Conservation (phyloP, 2,329 filamentous ascomycete species). For the Pseudopyricularia cyperi region DNA sequence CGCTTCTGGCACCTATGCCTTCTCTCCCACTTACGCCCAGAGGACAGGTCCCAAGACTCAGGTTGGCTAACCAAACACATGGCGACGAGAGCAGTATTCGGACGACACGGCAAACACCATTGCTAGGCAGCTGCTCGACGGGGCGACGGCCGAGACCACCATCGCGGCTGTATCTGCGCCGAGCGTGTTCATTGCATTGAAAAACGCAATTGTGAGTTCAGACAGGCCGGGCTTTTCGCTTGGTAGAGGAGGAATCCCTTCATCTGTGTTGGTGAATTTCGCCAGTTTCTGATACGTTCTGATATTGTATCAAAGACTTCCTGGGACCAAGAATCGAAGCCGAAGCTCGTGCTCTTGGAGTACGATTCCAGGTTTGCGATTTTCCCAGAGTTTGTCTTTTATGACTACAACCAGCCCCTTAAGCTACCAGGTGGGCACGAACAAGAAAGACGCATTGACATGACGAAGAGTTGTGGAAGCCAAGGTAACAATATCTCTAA, state of each 20-base stretch:
- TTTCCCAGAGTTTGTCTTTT: conserved; percentile 61
- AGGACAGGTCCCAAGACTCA: too few species aligned
- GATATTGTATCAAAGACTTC: not conserved
- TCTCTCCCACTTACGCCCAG: too few species aligned
- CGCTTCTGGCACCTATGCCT: too few species aligned
- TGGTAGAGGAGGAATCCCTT: not conserved
- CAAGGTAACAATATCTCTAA: not conserved
- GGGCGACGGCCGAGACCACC: conserved; percentile 37
- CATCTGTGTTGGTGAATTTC: too few species aligned
- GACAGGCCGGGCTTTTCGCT: not conserved
- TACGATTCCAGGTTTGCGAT: conserved; percentile 62
- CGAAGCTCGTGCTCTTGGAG: conserved; percentile 56
- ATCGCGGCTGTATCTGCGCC: conserved; percentile 64
- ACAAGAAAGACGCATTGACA: not conserved
- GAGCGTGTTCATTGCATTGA: conserved; percentile 64
- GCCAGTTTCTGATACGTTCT: not conserved
- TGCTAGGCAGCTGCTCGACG: conserved; percentile 53
- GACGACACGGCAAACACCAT: conserved; percentile 55
- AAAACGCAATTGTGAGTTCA: conserved; percentile 32
- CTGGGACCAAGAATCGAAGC: conserved; percentile 22
- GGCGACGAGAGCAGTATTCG: conserved; percentile 40
- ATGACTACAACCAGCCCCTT: conserved; percentile 59
- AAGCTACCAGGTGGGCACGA: conserved; percentile 41
- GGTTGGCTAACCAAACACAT: too few species aligned
- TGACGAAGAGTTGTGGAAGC: not conserved